Conservation (phyloP, 495 filamentous ascomycete genomes). For the Penicillium maclennaniae region DNA sequence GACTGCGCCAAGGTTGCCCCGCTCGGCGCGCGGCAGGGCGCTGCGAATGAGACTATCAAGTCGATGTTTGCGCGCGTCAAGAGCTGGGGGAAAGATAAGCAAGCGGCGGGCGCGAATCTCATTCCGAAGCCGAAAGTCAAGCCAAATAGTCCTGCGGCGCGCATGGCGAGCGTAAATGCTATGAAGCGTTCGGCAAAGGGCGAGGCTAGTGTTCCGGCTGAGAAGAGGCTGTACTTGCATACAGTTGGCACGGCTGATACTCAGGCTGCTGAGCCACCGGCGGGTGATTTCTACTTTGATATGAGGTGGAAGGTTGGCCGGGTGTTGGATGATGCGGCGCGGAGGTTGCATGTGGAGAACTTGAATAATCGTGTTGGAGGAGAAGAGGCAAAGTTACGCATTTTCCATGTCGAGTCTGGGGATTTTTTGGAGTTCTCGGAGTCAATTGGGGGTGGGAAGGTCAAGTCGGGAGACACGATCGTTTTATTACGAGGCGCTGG, state of each 20-base stretch:
- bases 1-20: conserved; percentile 71
- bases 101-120: conserved; percentile 38
- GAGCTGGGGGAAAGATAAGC: conserved; percentile 64
- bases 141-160: conserved; percentile 54
- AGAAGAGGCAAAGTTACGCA: conserved; percentile 72
- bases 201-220: conserved; percentile 69
- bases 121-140: conserved; percentile 52
- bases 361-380: conserved; percentile 77
- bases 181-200: conserved; percentile 87
- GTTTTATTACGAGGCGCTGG: conserved; percentile 84
- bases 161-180: conserved; percentile 60
- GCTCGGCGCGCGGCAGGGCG: conserved; percentile 52
- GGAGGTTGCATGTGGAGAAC: conserved; percentile 76
- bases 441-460: conserved; percentile 61
- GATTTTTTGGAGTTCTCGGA: conserved; percentile 81
- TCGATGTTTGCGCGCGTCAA: conserved; percentile 61
- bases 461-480: conserved; percentile 77
- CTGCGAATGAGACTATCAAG: conserved; percentile 45
- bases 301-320: conserved; percentile 84
- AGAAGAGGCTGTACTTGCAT: conserved; percentile 80
- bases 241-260: conserved; percentile 75
- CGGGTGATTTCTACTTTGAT: conserved; percentile 79
- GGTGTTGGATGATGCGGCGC: conserved; percentile 83
- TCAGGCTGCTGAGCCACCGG: conserved; percentile 70
- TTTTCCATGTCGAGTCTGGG: conserved; percentile 92